Conservation (phyloP, 208 protist genomes). For the Trypanosoma rangeli region DNA sequence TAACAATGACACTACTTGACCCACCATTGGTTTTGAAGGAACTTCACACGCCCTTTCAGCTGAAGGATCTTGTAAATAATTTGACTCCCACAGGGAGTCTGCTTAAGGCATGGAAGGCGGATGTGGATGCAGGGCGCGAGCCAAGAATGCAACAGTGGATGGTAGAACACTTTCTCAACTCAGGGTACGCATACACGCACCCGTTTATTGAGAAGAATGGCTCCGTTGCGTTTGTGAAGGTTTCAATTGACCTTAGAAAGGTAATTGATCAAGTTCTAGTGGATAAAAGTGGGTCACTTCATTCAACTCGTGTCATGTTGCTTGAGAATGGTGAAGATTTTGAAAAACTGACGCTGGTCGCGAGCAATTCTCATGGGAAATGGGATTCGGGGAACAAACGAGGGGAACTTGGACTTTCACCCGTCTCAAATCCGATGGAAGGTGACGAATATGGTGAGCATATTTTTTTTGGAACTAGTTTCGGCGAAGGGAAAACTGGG, state of each 20-base stretch:
- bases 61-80: slow-evolving; percentile 9
- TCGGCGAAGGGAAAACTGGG: background rate
- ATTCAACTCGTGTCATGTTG: background rate
- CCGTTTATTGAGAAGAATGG: slow-evolving; percentile 22
- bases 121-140: background rate
- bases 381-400: background rate
- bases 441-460: no score
- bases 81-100: background rate
- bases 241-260: slow-evolving; percentile 1
- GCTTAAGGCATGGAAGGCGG: slow-evolving; percentile 3
- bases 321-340: slow-evolving; percentile 1
- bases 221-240: slow-evolving; percentile 9
- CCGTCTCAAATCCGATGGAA: no score
- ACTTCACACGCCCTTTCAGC: background rate
- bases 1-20: background rate
- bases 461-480: no score
- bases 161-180: slow-evolving; percentile 8
- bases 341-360: background rate
- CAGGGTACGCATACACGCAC: slow-evolving; percentile 4
- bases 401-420: background rate
- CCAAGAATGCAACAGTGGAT: slow-evolving; percentile 2
- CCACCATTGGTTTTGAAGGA: slow-evolving; percentile 1
- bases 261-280: background rate
- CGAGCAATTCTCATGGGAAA: background rate
- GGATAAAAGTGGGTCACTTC: background rate